These are phyloP conservation scores for Erodium texanum DNA, from an alignment of 441 rosid genomes.

Conservation along the genomic window DNA sequence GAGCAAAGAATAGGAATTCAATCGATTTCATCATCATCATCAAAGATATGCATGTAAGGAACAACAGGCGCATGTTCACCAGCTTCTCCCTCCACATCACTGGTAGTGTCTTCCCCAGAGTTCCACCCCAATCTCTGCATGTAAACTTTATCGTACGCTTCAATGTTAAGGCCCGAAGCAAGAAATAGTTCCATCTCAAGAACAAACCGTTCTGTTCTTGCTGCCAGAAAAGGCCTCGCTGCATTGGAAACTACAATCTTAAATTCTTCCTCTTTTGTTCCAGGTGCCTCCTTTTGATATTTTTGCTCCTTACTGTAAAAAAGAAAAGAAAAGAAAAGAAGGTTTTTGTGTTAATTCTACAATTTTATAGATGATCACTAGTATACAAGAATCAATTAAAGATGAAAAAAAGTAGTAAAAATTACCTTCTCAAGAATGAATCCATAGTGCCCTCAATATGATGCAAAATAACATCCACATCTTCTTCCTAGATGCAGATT, in stretches of 20 bases:
- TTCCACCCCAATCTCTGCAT: conserved; percentile 38
- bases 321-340: too few relatives aligned
- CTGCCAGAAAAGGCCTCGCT: conserved; percentile 54
- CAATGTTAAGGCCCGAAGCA: conserved; percentile 56
- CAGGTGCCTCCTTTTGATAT: conserved; percentile 26
- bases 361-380: too few relatives aligned
- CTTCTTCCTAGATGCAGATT: conserved; percentile 45
- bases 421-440: conserved; percentile 52
- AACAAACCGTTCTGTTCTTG: conserved; percentile 57
- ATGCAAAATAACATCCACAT: conserved; percentile 58
- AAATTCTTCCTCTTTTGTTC: conserved; percentile 40
- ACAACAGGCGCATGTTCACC: conserved; percentile 15
- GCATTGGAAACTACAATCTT: conserved; percentile 42
- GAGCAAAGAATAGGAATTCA: not conserved
- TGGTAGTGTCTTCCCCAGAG: conserved; percentile 18
- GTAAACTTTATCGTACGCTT: conserved; percentile 66
- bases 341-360: not conserved
- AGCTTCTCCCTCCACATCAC: conserved; percentile 20
- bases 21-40: conserved; percentile 26
- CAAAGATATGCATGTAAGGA: conserved; percentile 48
- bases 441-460: conserved; percentile 63
- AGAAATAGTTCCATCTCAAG: conserved; percentile 62
- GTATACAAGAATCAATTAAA: not conserved
- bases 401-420: not conserved
- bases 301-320: conserved; percentile 28